Evolutionary conservation across 257 asterid species (phyloP).

Genomic region (Buddleja alternifolia): DNA sequence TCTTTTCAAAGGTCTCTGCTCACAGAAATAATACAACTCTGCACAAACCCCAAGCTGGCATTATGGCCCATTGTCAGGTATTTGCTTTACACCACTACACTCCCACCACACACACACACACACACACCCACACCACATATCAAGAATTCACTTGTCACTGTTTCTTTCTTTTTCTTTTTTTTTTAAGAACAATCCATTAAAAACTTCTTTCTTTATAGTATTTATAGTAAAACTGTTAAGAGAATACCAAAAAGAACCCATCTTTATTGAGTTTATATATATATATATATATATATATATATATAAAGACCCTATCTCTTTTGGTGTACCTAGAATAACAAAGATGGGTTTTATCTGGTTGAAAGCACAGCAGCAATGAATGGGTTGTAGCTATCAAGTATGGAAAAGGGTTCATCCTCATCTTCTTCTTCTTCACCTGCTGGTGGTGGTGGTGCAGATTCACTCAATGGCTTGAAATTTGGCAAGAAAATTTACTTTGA

Average conservation of each 20-base stretch:
- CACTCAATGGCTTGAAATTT: slow-evolving; percentile 68
- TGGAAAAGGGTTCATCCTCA: slow-evolving; percentile 73
- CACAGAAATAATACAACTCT: background rate
- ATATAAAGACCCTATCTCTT: background rate
- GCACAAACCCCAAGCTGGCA: slow-evolving; percentile 45
- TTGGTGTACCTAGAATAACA: slow-evolving; percentile 14
- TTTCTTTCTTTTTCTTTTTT: no score
- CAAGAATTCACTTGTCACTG: background rate
- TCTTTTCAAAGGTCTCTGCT: slow-evolving; percentile 27
- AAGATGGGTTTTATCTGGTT: slow-evolving; percentile 25
- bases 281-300: no score
- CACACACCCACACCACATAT: no score
- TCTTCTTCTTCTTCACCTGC: slow-evolving; percentile 52
- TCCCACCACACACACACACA: slow-evolving; percentile 19
- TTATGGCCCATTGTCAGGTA: slow-evolving; percentile 58
- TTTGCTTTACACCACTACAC: slow-evolving; percentile 33
- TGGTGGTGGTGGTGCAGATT: slow-evolving; percentile 43
- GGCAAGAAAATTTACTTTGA: slow-evolving; percentile 88
- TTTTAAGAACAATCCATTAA: background rate
- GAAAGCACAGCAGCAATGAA: slow-evolving; percentile 41
- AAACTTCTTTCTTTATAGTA: background rate
- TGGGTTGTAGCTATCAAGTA: slow-evolving; percentile 54
- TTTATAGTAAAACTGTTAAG: slow-evolving; percentile 18
- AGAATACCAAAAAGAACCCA: slow-evolving; percentile 37
- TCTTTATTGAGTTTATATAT: slow-evolving; percentile 15